Base-by-base conservation (phyloP, 2,329 filamentous ascomycete species). In the Blastomyces silverae region DNA sequence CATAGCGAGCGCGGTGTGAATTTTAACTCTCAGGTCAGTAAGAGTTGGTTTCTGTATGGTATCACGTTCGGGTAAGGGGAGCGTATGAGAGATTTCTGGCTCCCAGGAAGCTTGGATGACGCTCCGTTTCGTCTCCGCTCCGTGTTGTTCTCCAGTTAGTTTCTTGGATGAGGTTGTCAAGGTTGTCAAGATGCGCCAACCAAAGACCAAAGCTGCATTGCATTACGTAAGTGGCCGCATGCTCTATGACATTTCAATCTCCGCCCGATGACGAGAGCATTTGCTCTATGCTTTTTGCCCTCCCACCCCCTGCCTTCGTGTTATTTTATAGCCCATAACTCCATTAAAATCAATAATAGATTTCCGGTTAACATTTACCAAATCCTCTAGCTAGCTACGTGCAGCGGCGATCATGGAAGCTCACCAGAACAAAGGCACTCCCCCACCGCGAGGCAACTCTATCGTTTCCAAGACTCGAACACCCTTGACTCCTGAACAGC, bases 401-500 rank as follows among this genome's bases (percentile, higher is more conserved):
- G 28, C 15, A 57, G 37, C 37, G 5, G n/a, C 11, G 22, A 61
- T 46, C 25, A 61, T 61, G 58, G 58, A 61, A n/a, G 28, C 42
- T 22, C 58, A 31, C 3, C 58, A 50, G 15, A 15, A 15, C 22
- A 25, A 42, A 11, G 42, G 2, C 17, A n/a, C 58, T 48, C 42
- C 58, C 13, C 42, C 58, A 42, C 42, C 42, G 17, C 22, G 5
- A 25, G 25, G 28, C 11, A 25, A 22, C 17, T 42, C 55, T 15
- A 11, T 17, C 31, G 11, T 46, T 22, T 63, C 52, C 34, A 63
- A 39, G 22, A 77, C 80, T 44, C 73, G 75, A 50, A 76, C 79
- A 31, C 81, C 83, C 48, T 78, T 85, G 44, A 87, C 85, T 1
- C 84, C 85, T 11, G 85, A 87, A 70, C 84, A 87, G 73, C 80